Percentiles rank a stretch among this genome's conserved stretches.
Evolutionary conservation across 1,139 yeast genomes (phyloP).

Genomic region (Geotrichum reessii): DNA sequence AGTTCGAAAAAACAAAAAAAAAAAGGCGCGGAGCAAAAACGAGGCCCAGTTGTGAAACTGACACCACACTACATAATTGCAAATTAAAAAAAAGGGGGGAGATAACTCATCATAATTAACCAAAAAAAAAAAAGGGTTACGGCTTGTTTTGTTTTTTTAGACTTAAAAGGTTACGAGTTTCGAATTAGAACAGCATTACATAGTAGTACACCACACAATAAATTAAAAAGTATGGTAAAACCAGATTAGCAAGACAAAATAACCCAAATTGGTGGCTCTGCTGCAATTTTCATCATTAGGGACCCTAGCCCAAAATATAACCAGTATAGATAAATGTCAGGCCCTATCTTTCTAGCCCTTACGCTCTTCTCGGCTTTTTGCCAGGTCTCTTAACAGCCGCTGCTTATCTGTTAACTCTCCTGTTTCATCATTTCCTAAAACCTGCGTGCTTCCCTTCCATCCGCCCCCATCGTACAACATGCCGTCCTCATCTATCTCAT

Average conservation of each 20-base stretch:
- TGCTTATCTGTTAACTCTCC: constrained; percentile 20
- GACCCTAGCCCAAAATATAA: not conserved
- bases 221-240: too few species aligned
- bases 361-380: constrained; percentile 23
- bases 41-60: too few species aligned
- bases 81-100: not conserved
- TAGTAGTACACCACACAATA: too few species aligned
- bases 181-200: not conserved
- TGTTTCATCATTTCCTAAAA: constrained; percentile 8
- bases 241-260: not conserved
- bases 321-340: not conserved
- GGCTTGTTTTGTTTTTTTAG: too few species aligned
- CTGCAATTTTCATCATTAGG: not conserved
- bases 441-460: constrained; percentile 24
- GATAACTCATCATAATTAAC: too few species aligned
- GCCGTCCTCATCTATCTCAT: constrained; percentile 21
- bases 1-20: not conserved
- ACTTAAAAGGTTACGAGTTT: too few species aligned
- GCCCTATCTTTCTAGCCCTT: not conserved
- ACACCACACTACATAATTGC: not conserved
- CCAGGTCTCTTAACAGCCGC: constrained; percentile 26
- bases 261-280: not conserved
- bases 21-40: not conserved
- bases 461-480: constrained; percentile 30
- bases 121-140: too few species aligned